Conservation (phyloP, 768 basidiomycete species). For the Lentinula edodes region DNA sequence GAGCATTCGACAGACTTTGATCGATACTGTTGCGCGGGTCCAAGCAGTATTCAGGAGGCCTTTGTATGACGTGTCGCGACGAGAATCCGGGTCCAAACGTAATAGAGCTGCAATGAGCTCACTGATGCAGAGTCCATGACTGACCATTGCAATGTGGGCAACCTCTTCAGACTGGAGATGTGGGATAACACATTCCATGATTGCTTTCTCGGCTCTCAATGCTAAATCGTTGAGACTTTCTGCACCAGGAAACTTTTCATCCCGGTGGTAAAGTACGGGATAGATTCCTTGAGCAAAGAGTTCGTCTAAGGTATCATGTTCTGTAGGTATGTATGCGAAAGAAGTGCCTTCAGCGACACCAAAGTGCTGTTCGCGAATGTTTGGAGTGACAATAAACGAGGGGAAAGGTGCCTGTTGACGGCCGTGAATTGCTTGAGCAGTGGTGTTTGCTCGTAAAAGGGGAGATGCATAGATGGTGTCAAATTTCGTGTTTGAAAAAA, state of each 20-base stretch:
- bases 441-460: constrained; percentile 58
- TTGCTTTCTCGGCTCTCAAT: constrained; percentile 42
- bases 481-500: constrained; percentile 43
- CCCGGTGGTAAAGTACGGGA: constrained; percentile 41
- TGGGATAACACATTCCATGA: constrained; percentile 52
- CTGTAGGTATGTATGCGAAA: constrained; percentile 33
- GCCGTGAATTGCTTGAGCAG: constrained; percentile 50
- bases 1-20: constrained; percentile 29
- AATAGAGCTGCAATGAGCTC: constrained; percentile 55
- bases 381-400: constrained; percentile 43
- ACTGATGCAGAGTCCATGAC: constrained; percentile 70
- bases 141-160: constrained; percentile 61
- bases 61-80: constrained; percentile 26
- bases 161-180: constrained; percentile 37
- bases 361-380: constrained; percentile 67
- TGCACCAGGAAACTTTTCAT: constrained; percentile 58
- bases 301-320: constrained; percentile 31
- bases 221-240: constrained; percentile 65
- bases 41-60: constrained; percentile 74
- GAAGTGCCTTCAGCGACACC: constrained; percentile 65
- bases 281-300: constrained; percentile 46
- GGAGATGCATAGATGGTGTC: constrained; percentile 62
- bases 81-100: constrained; percentile 40
- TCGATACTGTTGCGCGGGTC: constrained; percentile 47
- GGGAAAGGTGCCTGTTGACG: constrained; percentile 50